Percentiles rank a stretch among this genome's conserved stretches.
Conservation (phyloP, 2,329 filamentous ascomycete species). For the Cercospora sojina region DNA sequence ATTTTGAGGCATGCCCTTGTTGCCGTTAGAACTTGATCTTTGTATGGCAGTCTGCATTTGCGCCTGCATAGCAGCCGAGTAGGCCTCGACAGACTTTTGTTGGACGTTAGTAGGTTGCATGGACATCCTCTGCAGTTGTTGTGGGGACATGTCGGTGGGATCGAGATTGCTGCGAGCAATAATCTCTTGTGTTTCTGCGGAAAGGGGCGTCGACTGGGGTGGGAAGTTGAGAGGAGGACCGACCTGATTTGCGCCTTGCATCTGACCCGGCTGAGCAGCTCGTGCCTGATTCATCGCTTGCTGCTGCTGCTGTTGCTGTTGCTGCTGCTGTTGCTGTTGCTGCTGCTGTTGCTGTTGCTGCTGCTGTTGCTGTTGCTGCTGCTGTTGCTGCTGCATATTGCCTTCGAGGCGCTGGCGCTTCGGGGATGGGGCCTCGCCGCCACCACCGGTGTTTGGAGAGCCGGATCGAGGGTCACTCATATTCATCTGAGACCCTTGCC, state of each 20-base stretch:
- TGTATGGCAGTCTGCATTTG: slow-evolving; percentile 79
- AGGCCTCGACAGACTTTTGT: slow-evolving; percentile 82
- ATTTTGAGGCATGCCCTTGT: slow-evolving; percentile 63
- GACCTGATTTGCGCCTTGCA: slow-evolving; percentile 36
- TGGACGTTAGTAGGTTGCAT: slow-evolving; percentile 59
- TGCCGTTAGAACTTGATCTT: slow-evolving; percentile 60
- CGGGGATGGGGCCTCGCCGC: slow-evolving; percentile 78
- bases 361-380: slow-evolving; percentile 13
- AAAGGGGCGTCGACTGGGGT: slow-evolving; percentile 22
- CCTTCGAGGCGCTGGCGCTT: slow-evolving; percentile 79
- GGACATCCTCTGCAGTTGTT: slow-evolving; percentile 69
- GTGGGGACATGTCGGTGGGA: slow-evolving; percentile 67
- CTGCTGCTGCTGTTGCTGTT: slow-evolving; percentile 10
- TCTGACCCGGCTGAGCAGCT: slow-evolving; percentile 34
- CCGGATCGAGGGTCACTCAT: slow-evolving; percentile 75
- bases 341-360: slow-evolving; percentile 49
- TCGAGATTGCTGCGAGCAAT: slow-evolving; percentile 69
- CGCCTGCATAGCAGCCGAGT: slow-evolving; percentile 79
- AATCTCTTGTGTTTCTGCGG: slow-evolving; percentile 31
- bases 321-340: slow-evolving; percentile 55
- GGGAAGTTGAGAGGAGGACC: slow-evolving; percentile 32
- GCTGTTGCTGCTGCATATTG: slow-evolving; percentile 68
- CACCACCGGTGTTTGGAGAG: slow-evolving; percentile 67
- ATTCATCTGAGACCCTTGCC: slow-evolving; percentile 84
- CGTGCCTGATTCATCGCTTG: slow-evolving; percentile 38